Conservation (phyloP, 2,329 filamentous ascomycete genomes). For the Thelonectria rubi region DNA sequence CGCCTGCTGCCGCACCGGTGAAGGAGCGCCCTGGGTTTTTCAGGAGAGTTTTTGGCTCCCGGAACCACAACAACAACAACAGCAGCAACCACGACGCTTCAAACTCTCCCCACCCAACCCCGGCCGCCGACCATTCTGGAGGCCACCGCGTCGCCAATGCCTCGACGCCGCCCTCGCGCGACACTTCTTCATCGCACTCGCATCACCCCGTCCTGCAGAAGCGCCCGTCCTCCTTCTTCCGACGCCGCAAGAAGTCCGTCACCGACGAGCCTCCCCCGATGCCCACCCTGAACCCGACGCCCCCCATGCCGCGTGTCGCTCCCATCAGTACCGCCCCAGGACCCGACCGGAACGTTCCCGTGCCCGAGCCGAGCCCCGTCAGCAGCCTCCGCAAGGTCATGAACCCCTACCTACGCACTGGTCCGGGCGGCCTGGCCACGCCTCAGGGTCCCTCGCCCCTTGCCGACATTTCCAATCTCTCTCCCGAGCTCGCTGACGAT, state of each 20-base stretch:
- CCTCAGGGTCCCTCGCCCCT: constrained; percentile 41
- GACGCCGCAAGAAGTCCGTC: constrained; percentile 89
- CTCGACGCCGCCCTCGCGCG: constrained; percentile 60
- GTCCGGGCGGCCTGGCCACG: constrained; percentile 40
- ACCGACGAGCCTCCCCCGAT: constrained; percentile 74
- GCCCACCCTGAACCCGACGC: constrained; percentile 56
- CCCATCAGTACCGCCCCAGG: constrained; percentile 46
- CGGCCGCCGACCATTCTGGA: constrained; percentile 42
- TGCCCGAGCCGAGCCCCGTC: constrained; percentile 67
- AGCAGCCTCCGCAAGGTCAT: constrained; percentile 88
- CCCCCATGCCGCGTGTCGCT: constrained; percentile 51
- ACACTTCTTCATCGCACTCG: constrained; percentile 54
- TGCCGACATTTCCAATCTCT: constrained; percentile 40
- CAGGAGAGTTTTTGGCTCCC: constrained; percentile 85
- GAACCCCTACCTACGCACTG: constrained; percentile 76
- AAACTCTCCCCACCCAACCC: constrained; percentile 34
- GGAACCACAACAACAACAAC: constrained; percentile 52
- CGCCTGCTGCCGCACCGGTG: constrained; percentile 52
- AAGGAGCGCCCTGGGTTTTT: constrained; percentile 90
- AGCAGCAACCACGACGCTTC: constrained; percentile 35
- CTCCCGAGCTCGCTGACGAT: constrained; percentile 26
- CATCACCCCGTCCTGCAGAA: constrained; percentile 74
- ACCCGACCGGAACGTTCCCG: constrained; percentile 43
- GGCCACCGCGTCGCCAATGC: constrained; percentile 56
- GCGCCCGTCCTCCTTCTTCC: constrained; percentile 94